Evolutionary conservation across 2,329 filamentous ascomycete genomes (phyloP), one percentile per base, ranked within the genome.

Genomic region (Venturia oleaginea): DNA sequence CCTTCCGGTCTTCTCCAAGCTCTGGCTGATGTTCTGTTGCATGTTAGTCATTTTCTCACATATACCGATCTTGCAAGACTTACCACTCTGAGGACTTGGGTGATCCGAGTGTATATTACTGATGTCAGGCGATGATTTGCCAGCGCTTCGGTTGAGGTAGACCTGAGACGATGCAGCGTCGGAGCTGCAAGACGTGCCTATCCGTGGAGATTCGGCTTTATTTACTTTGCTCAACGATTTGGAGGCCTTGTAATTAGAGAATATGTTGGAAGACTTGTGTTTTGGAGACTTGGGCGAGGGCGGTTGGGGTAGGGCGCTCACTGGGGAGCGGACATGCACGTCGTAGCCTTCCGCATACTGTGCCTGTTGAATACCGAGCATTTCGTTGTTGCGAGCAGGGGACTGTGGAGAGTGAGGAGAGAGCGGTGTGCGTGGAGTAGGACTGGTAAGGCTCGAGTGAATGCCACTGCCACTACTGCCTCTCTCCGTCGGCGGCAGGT

Each of bases 211-310:
- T 10, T 60, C 30, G 22, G 27, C 19, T 38, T 62, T 62, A 27
- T 62, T 62, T 19, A 64, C 17, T 34, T 46, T 78, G 54, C 73
- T 77, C 6, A 78, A 77, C 34, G 79, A 80, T 66, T 79, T 81
- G 6, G 76, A 75, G 13, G 78, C 78, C 64, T 77, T 75, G 65
- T 80, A 76, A 67, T 81, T 81, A 54, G 76, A 74, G 67, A 81
- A 81, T 17, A 64, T 55, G 19, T 60, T 64, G 51, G 32, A 30
- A 4, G 61, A 24, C 46, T 61, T 65, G 32, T 64, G 60, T 57
- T 65, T 66, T 15, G 64, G 64, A 4, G 61, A 65, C 27, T 51
- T 43, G 22, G 65, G 66, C 17, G 64, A 65, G 32, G 63, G 64
- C 38, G 60, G 60, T 55, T n/a, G 57, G 30, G 64, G 64, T 19